Conservation (phyloP, 78 protist genomes). For the Monosiga brevicollis region DNA sequence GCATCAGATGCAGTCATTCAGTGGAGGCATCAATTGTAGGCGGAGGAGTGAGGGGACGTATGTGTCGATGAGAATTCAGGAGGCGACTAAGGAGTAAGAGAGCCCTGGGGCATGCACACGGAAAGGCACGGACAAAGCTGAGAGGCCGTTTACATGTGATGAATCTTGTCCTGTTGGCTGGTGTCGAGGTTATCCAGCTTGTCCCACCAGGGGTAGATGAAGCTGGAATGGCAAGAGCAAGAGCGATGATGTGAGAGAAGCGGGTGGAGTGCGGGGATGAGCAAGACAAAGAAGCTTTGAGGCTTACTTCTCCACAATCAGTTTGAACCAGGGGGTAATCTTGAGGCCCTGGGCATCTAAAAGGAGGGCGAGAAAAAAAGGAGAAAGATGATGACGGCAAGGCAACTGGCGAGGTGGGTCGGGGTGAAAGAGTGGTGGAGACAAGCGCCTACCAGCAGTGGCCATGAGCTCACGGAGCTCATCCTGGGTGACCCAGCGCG, state of each 20-base stretch:
- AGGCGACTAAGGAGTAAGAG: too few relatives aligned
- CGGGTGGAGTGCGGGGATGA: too few relatives aligned
- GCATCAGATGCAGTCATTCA: too few relatives aligned
- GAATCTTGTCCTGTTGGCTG: not conserved
- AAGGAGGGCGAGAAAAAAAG: not conserved
- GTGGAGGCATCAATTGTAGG: too few relatives aligned
- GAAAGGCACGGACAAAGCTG: too few relatives aligned
- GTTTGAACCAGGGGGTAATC: constrained; percentile 53
- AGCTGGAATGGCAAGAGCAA: too few relatives aligned
- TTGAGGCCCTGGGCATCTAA: not conserved
- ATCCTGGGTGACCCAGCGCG: constrained; percentile 18
- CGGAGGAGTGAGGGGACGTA: too few relatives aligned
- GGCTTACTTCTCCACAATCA: constrained; percentile 22
- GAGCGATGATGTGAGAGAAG: too few relatives aligned
- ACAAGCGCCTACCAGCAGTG: not conserved
- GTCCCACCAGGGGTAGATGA: constrained; percentile 48
- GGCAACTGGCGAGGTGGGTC: not conserved
- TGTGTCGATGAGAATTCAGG: too few relatives aligned
- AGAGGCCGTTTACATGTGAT: not conserved
- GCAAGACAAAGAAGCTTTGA: too few relatives aligned
- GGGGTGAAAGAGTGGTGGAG: not conserved
- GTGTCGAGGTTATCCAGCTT: not conserved
- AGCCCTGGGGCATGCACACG: too few relatives aligned
- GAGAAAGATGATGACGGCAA: not conserved
- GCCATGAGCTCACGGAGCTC: constrained; percentile 29